Evolutionary conservation across 108 stramenopile species (phyloP).

Genomic region (Cyclostephanos invisitatus): DNA sequence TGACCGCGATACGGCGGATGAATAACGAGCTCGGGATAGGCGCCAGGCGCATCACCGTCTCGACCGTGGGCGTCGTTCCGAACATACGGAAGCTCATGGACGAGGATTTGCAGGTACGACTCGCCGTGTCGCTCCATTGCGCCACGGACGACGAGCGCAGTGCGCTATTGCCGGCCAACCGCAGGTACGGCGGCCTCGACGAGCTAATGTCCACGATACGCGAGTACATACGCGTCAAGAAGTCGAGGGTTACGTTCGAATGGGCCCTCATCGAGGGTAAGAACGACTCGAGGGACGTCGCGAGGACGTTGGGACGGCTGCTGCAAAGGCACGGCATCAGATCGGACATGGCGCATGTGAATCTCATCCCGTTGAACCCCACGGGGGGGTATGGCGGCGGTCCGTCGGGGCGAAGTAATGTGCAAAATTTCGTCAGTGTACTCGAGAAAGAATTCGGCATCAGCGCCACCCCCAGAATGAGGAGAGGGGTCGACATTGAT

Average conservation of each 20-base stretch:
- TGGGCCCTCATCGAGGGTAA: slow-evolving; percentile 94
- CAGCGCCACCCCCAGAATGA: slow-evolving; percentile 82
- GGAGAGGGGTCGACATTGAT: slow-evolving; percentile 97
- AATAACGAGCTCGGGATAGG: slow-evolving; percentile 92
- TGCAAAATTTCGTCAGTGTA: slow-evolving; percentile 71
- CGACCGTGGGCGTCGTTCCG: slow-evolving; percentile 90
- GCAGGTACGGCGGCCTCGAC: slow-evolving; percentile 83
- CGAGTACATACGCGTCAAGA: slow-evolving; percentile 79
- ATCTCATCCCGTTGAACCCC: slow-evolving; percentile 96
- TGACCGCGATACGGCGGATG: slow-evolving; percentile 83
- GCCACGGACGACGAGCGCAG: slow-evolving; percentile 87
- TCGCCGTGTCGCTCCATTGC: slow-evolving; percentile 93
- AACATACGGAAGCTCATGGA: slow-evolving; percentile 71
- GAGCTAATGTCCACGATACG: slow-evolving; percentile 83
- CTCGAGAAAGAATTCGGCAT: slow-evolving; percentile 73
- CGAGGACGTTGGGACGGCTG: slow-evolving; percentile 69
- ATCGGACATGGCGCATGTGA: slow-evolving; percentile 86
- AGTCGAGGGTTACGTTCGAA: slow-evolving; percentile 89
- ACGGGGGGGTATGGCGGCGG: slow-evolving; percentile 83
- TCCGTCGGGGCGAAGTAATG: slow-evolving; percentile 56
- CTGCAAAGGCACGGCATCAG: slow-evolving; percentile 55
- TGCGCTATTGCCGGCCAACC: slow-evolving; percentile 90
- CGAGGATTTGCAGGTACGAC: slow-evolving; percentile 70
- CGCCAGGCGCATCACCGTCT: slow-evolving; percentile 90
- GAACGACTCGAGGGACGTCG: slow-evolving; percentile 86